Conservation (phyloP, 805 yeast species). For the Nakazawaea ernobii region DNA sequence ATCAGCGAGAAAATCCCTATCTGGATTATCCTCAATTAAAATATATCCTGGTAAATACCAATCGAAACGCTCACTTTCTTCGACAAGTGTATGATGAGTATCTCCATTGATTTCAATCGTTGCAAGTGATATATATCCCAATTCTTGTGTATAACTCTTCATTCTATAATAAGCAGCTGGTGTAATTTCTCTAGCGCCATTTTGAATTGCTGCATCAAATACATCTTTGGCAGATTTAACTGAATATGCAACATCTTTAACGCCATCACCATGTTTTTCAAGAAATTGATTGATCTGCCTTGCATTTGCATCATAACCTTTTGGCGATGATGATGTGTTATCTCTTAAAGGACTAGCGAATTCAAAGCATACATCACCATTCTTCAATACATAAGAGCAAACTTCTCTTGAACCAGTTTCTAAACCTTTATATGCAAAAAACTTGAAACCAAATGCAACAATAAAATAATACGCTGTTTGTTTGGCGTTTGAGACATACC, state of each 20-base stretch:
- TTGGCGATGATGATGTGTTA: conserved; percentile 10
- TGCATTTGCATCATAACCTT: neutral
- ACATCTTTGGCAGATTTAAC: conserved; percentile 46
- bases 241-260: conserved; percentile 68
- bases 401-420: conserved; percentile 58
- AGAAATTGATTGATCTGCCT: conserved; percentile 40
- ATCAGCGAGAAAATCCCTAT: conserved; percentile 10
- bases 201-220: conserved; percentile 38
- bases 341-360: conserved; percentile 32
- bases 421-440: conserved; percentile 58
- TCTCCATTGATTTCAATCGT: conserved; percentile 52
- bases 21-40: neutral
- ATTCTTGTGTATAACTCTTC: conserved; percentile 17
- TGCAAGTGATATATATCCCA: conserved; percentile 38
- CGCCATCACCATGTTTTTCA: conserved; percentile 67
- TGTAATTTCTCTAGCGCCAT: conserved; percentile 44
- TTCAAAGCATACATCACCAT: conserved; percentile 48
- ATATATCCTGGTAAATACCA: conserved; percentile 52
- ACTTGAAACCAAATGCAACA: conserved; percentile 54
- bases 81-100: conserved; percentile 62
- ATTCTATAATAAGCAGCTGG: conserved; percentile 14
- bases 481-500: conserved; percentile 71
- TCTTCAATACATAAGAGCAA: conserved; percentile 55
- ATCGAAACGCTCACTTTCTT: conserved; percentile 28
- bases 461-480: conserved; percentile 53